phyloP scores from a whole-genome alignment of 352 stramenopile genomes.

The Phytophthora tentaculata region DNA sequence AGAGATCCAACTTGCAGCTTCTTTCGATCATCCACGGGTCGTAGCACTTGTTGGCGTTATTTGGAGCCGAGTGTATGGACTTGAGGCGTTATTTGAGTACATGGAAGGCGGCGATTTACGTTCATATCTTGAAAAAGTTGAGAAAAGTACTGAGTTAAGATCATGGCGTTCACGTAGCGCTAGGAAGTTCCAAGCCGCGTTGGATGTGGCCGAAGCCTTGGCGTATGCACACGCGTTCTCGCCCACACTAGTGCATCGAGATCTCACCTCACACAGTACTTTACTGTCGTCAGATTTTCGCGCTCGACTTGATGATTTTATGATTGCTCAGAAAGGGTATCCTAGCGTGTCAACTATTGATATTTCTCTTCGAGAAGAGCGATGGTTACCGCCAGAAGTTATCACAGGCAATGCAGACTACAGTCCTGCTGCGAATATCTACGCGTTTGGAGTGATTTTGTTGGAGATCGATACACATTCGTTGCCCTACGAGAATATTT shows the following conservation, averaged over 20 bases:
- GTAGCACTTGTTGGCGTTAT: conserved; percentile 53
- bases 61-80: conserved; percentile 50
- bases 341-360: conserved; percentile 31
- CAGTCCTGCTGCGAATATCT: conserved; percentile 47
- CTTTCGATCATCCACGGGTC: conserved; percentile 53
- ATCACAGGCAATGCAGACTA: conserved; percentile 44
- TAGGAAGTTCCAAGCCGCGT: conserved; percentile 48
- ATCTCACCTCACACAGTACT: conserved; percentile 56
- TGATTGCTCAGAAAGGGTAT: conserved; percentile 27
- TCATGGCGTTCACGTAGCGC: conserved; percentile 24
- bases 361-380: conserved; percentile 22
- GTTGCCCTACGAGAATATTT: conserved; percentile 52
- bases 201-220: conserved; percentile 56
- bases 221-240: conserved; percentile 56
- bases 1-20: conserved; percentile 52
- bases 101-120: conserved; percentile 62
- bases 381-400: conserved; percentile 57
- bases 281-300: conserved; percentile 41
- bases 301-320: conserved; percentile 58
- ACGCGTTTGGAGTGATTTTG: conserved; percentile 58
- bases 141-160: conserved; percentile 16
- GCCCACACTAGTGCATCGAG: conserved; percentile 47
- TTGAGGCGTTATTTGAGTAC: conserved; percentile 70
- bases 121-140: conserved; percentile 37
- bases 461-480: conserved; percentile 61